A percentile compares a stretch with the other conserved stretches of the same genome.
phyloP scores from a whole-genome alignment of 1,139 yeast species.

The Yamadazyma blattariae region DNA sequence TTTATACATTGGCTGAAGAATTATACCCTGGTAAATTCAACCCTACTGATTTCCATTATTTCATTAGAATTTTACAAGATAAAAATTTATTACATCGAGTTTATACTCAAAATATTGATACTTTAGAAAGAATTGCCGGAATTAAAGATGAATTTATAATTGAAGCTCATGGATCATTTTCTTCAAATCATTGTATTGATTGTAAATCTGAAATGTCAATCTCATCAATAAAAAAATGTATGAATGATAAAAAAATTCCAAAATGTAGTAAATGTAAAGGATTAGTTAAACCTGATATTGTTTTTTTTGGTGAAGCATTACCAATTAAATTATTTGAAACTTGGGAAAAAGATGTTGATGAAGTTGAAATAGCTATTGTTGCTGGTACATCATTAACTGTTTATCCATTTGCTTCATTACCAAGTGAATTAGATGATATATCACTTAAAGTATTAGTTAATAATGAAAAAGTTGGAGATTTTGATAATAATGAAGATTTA shows the following conservation, averaged over 20 bases:
- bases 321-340: conserved; percentile 65
- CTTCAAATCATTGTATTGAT: conserved; percentile 75
- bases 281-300: conserved; percentile 86
- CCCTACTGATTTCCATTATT: conserved; percentile 79
- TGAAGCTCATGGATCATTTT: conserved; percentile 96
- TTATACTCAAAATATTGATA: conserved; percentile 91
- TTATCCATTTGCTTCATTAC: conserved; percentile 83
- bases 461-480: conserved; percentile 75
- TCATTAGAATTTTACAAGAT: conserved; percentile 65
- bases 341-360: conserved; percentile 63
- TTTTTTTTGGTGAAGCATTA: conserved; percentile 85
- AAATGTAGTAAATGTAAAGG: conserved; percentile 58
- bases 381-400: conserved; percentile 93
- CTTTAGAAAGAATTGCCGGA: conserved; percentile 85
- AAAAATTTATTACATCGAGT: conserved; percentile 61
- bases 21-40: conserved; percentile 82
- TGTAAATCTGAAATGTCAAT: conserved; percentile 58
- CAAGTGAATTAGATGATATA: conserved; percentile 53
- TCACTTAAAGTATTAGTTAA: conserved; percentile 69
- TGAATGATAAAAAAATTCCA: conserved; percentile 50
- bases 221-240: conserved; percentile 44
- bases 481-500: conserved; percentile 54
- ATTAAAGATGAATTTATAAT: conserved; percentile 60
- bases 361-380: conserved; percentile 73
- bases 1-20: conserved; percentile 79